Conservation (phyloP, 371 early-diverging fungal species). For the Gilbertella persicaria region DNA sequence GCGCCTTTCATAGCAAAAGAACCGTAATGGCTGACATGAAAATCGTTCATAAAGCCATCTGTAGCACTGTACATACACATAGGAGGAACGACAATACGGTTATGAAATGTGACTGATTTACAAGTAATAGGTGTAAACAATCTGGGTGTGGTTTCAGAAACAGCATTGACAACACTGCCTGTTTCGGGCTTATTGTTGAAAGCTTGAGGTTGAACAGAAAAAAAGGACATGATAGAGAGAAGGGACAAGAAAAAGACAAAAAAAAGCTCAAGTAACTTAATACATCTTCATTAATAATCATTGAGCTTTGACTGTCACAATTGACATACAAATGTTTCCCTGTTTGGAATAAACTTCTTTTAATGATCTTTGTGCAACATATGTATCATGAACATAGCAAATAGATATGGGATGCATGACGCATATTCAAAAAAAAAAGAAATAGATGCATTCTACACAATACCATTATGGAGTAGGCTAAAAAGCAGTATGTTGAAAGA, state of each 20-base stretch:
- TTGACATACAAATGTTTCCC: too few species aligned
- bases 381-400: too few species aligned
- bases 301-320: too few species aligned
- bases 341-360: too few species aligned
- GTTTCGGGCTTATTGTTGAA: background rate
- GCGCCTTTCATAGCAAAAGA: conserved; percentile 74
- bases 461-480: too few species aligned
- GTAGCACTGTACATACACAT: conserved; percentile 65
- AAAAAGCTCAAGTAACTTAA: too few species aligned
- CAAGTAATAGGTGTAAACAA: conserved; percentile 54
- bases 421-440: too few species aligned
- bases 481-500: too few species aligned
- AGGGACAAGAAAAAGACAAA: background rate
- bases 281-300: too few species aligned
- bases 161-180: background rate
- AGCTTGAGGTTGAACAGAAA: background rate
- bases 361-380: too few species aligned
- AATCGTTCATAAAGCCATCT: conserved; percentile 30
- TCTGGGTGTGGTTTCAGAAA: background rate
- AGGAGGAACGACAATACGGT: conserved; percentile 79
- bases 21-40: conserved; percentile 71
- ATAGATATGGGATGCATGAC: too few species aligned
- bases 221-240: background rate
- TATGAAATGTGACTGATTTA: conserved; percentile 63
- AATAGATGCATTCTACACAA: too few species aligned